Conservation (phyloP, 2,329 filamentous ascomycete species). For the Chaetothyriales sp. region DNA sequence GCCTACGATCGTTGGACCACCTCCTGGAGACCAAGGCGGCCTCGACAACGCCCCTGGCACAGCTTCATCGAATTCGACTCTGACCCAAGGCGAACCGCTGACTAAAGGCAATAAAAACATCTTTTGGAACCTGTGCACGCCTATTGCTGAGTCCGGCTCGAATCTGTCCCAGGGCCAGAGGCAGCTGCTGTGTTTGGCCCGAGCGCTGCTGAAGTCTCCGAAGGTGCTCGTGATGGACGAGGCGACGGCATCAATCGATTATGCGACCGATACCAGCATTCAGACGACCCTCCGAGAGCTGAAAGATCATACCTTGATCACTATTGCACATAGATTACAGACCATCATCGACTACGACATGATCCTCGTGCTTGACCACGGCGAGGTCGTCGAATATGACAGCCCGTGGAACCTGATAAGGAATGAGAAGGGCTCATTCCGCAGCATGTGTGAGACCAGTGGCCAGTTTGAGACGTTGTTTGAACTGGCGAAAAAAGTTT, state of each 20-base stretch:
- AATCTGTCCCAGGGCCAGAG: constrained; percentile 94
- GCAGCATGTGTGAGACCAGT: constrained; percentile 53
- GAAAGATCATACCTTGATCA: constrained; percentile 75
- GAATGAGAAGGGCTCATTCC: constrained; percentile 52
- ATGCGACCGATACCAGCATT: constrained; percentile 87
- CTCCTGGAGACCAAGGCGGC: background rate
- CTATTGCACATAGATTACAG: constrained; percentile 86
- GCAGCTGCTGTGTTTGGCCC: constrained; percentile 82
- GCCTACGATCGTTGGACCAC: constrained; percentile 12
- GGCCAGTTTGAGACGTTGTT: constrained; percentile 45
- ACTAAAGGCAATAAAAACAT: constrained; percentile 69
- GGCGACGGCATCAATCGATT: constrained; percentile 93
- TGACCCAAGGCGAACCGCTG: constrained; percentile 14
- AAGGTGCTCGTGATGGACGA: constrained; percentile 98
- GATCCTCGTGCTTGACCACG: constrained; percentile 84
- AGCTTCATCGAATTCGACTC: constrained; percentile 12
- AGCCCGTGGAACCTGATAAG: constrained; percentile 70
- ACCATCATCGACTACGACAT: constrained; percentile 98
- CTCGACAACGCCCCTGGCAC: constrained; percentile 8
- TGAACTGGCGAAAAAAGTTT: constrained; percentile 38
- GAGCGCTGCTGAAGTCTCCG: constrained; percentile 78
- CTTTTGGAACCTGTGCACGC: constrained; percentile 71
- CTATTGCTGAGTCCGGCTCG: constrained; percentile 76
- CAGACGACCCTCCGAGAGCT: constrained; percentile 93
- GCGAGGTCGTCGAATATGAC: constrained; percentile 74